Percentiles rank a stretch among this genome's conserved stretches.
Evolutionary conservation across 805 yeast species (phyloP).

Genomic region (Debaryomyces maramus): DNA sequence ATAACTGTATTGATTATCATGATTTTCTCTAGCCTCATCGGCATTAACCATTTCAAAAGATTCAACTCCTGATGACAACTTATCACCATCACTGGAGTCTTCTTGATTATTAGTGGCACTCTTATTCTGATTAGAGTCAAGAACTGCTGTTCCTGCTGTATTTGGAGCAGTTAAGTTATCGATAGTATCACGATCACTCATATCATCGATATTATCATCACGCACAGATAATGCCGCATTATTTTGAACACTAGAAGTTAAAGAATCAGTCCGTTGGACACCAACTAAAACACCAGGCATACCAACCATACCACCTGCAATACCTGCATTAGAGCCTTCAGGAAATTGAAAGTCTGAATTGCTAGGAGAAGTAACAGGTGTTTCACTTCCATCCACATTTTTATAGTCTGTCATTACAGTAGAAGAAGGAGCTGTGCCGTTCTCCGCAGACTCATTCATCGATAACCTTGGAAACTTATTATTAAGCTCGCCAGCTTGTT

Average conservation of each 20-base stretch:
- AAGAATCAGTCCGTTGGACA: slow-evolving; percentile 69
- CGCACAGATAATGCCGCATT: slow-evolving; percentile 90
- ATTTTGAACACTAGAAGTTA: slow-evolving; percentile 88
- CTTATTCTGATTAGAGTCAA: slow-evolving; percentile 17
- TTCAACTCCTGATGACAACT: slow-evolving; percentile 46
- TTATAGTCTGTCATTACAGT: slow-evolving; percentile 26
- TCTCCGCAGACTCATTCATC: slow-evolving; percentile 19
- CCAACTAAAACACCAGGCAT: slow-evolving; percentile 46
- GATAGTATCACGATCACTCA: slow-evolving; percentile 44
- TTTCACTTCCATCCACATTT: slow-evolving; percentile 33
- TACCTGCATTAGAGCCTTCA: slow-evolving; percentile 31
- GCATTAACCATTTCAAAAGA: slow-evolving; percentile 56
- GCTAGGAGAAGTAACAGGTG: slow-evolving; percentile 50
- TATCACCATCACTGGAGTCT: slow-evolving; percentile 37
- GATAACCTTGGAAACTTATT: slow-evolving; percentile 37
- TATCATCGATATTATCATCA: slow-evolving; percentile 56
- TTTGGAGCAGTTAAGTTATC: slow-evolving; percentile 21
- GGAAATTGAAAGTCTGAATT: slow-evolving; percentile 49
- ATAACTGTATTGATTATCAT: slow-evolving; percentile 9
- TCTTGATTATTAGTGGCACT: slow-evolving; percentile 14
- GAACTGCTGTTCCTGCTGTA: slow-evolving; percentile 22
- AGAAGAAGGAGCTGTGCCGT: slow-evolving; percentile 37
- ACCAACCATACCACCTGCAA: slow-evolving; percentile 41
- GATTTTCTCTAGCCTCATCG: slow-evolving; percentile 40
- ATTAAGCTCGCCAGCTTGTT: slow-evolving; percentile 9